These are phyloP conservation scores for Brassica hybrid DNA, from an alignment of 441 rosid species.

Conservation along the genomic window DNA sequence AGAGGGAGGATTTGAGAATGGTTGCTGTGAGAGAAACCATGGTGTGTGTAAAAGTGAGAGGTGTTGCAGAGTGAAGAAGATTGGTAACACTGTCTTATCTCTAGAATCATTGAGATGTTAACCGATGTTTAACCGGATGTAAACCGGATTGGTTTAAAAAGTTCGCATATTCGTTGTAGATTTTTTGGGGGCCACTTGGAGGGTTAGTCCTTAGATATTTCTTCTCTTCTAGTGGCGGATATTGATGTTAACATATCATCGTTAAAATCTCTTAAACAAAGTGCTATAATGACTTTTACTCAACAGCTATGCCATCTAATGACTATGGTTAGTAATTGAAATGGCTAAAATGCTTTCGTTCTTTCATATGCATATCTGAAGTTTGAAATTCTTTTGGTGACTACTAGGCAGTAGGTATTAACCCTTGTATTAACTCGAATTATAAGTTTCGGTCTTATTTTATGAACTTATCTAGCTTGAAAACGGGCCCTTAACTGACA, in stretches of 20 bases:
- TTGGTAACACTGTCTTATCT: too few species aligned
- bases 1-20: slow-evolving; percentile 45
- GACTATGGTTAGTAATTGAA: too few species aligned
- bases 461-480: not conserved
- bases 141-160: slow-evolving; percentile 21
- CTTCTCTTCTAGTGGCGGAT: not conserved
- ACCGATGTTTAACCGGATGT: not conserved
- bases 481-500: not conserved
- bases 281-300: not conserved
- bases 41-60: slow-evolving; percentile 22
- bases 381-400: too few species aligned
- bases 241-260: not conserved
- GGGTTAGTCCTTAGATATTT: not conserved
- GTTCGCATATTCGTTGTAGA: slow-evolving; percentile 26
- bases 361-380: too few species aligned
- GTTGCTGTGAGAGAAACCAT: slow-evolving; percentile 50
- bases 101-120: not conserved
- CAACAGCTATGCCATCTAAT: too few species aligned
- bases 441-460: not conserved
- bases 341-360: too few species aligned
- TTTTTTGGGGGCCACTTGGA: not conserved
- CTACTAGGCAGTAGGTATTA: not conserved
- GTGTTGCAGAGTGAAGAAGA: not conserved
- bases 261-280: too few species aligned
- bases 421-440: not conserved